phyloP scores from a whole-genome alignment of 495 filamentous ascomycete species.

The Hypoxylon subgilvum region DNA sequence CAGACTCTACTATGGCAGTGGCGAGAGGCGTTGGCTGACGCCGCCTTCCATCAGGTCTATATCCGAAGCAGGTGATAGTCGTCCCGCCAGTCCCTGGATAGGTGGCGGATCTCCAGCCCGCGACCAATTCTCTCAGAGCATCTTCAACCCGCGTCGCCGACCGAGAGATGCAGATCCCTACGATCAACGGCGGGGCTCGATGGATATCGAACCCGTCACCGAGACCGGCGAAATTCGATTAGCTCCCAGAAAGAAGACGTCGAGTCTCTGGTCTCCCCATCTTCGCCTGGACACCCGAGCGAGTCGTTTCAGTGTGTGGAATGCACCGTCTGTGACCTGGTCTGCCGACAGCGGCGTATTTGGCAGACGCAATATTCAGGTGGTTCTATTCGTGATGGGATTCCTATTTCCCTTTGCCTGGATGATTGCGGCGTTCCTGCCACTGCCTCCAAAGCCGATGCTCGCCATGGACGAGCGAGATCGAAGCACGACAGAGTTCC shows the following conservation, averaged over 20 bases:
- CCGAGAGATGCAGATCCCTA: constrained; percentile 45
- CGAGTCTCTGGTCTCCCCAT: constrained; percentile 76
- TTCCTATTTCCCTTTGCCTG: constrained; percentile 89
- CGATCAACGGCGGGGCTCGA: constrained; percentile 31
- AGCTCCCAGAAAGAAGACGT: constrained; percentile 52
- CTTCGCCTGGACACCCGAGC: constrained; percentile 67
- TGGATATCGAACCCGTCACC: constrained; percentile 42
- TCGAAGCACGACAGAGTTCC: constrained; percentile 30
- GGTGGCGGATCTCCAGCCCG: constrained; percentile 51
- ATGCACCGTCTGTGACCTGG: constrained; percentile 73
- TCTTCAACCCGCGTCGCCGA: constrained; percentile 60
- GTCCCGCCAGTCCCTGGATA: constrained; percentile 47
- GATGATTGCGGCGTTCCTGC: constrained; percentile 84
- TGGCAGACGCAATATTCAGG: constrained; percentile 77
- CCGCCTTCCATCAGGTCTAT: constrained; percentile 47
- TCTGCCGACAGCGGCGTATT: constrained; percentile 62
- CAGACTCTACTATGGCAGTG: constrained; percentile 62
- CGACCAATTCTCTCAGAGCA: constrained; percentile 54
- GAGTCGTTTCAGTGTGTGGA: constrained; percentile 65
- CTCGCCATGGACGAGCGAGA: constrained; percentile 52
- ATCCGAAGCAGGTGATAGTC: constrained; percentile 51
- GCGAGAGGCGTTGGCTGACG: constrained; percentile 55
- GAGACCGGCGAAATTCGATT: constrained; percentile 35
- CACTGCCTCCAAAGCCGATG: constrained; percentile 67
- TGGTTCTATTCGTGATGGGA: constrained; percentile 84